A percentile compares a stretch with the other conserved stretches of the same genome.
Conservation (phyloP, 2,329 filamentous ascomycete genomes). For the Exserohilum rostratum region DNA sequence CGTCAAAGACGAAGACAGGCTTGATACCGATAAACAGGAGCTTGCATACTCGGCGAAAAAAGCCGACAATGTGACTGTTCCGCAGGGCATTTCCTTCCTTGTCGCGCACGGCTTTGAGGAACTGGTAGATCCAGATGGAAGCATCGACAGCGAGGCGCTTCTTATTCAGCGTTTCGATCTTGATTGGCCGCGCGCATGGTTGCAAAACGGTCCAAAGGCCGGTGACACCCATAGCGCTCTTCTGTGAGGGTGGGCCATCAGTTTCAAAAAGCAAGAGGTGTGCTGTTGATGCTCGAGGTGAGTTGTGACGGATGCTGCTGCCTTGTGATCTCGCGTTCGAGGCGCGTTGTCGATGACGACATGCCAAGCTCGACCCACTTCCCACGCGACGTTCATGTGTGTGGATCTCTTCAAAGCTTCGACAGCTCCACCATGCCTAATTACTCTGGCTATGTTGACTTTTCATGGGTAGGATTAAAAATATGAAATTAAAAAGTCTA, state of each 20-base stretch:
- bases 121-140: constrained; percentile 99
- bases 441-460: not conserved
- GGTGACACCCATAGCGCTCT: constrained; percentile 83
- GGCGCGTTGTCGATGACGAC: constrained; percentile 25
- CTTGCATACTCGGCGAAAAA: constrained; percentile 98
- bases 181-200: constrained; percentile 93
- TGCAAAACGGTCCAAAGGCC: constrained; percentile 96
- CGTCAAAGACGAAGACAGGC: constrained; percentile 97
- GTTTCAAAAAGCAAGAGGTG: not conserved
- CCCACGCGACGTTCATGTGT: constrained; percentile 5
- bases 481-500: constrained; percentile 4
- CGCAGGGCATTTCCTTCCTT: constrained; percentile 96
- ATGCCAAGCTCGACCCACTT: constrained; percentile 8
- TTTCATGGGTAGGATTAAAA: not conserved
- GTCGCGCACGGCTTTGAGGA: constrained; percentile 96
- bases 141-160: constrained; percentile 97
- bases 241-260: constrained; percentile 22
- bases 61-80: constrained; percentile 95
- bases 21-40: constrained; percentile 94
- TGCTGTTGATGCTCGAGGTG: not conserved
- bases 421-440: no score
- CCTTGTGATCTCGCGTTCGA: constrained; percentile 28
- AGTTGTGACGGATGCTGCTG: constrained; percentile 4
- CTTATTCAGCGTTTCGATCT: constrained; percentile 92
- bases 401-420: no score